phyloP scores from a whole-genome alignment of 202 grass and related monocot species.

The Bolboschoenoplectus hybrid region DNA sequence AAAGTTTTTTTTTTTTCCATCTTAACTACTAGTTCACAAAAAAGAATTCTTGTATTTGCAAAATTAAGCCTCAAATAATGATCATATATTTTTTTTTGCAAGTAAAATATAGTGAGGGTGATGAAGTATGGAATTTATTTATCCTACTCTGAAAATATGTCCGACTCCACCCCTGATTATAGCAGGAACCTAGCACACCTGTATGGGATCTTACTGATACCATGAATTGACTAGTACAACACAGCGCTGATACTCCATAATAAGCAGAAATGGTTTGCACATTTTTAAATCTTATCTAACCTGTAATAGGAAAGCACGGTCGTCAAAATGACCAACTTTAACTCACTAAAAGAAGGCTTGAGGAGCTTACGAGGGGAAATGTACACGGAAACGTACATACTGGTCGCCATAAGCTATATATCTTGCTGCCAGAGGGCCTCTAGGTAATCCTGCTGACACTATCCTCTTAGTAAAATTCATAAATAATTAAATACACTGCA shows the following conservation, averaged over 20 bases:
- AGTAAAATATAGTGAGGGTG: neutral
- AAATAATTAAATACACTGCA: constrained; percentile 31
- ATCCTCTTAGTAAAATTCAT: constrained; percentile 46
- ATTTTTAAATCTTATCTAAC: constrained; percentile 7
- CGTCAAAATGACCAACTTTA: constrained; percentile 20
- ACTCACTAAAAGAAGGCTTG: constrained; percentile 19
- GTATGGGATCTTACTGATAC: neutral
- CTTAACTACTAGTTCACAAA: neutral
- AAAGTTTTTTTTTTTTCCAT: neutral
- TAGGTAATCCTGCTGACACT: constrained; percentile 74
- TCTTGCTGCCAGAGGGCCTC: constrained; percentile 52
- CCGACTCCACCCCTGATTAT: neutral
- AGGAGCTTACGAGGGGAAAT: constrained; percentile 91
- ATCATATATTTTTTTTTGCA: neutral
- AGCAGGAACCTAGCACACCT: neutral
- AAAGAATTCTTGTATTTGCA: neutral
- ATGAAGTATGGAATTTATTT: constrained; percentile 1
- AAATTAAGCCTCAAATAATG: neutral
- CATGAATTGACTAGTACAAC: neutral
- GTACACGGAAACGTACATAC: constrained; percentile 78
- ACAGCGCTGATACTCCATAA: neutral
- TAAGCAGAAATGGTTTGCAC: neutral
- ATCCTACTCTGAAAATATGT: neutral
- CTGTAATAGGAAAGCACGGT: neutral
- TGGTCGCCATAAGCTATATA: constrained; percentile 67